Evolutionary conservation across 2,329 filamentous ascomycete genomes (phyloP).

Genomic region (Colletotrichum lupini): DNA sequence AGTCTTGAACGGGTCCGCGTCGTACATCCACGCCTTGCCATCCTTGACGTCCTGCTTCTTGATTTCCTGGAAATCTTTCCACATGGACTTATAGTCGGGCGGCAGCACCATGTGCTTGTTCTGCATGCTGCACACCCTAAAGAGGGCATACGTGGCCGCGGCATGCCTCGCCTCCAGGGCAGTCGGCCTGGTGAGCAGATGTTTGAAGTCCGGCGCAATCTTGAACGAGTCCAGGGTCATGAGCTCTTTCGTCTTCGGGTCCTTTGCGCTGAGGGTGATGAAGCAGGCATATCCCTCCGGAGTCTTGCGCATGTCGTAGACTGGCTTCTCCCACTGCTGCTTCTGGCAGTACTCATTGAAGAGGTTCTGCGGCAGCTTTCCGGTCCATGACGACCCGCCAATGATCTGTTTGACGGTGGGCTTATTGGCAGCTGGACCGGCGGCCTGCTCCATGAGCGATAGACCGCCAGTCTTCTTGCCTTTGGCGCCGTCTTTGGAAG

Average conservation of each 20-base stretch:
- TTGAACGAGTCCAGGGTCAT: constrained; percentile 84
- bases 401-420: constrained; percentile 83
- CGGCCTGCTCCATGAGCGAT: constrained; percentile 45
- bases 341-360: constrained; percentile 95
- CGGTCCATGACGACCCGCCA: constrained; percentile 95
- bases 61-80: constrained; percentile 89
- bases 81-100: constrained; percentile 87
- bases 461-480: constrained; percentile 52
- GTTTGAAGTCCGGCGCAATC: constrained; percentile 79
- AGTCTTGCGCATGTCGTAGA: constrained; percentile 85
- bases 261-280: constrained; percentile 80
- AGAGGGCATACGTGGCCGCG: constrained; percentile 90
- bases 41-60: constrained; percentile 85
- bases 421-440: constrained; percentile 52
- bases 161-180: constrained; percentile 93
- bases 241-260: constrained; percentile 85
- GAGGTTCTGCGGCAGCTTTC: constrained; percentile 93
- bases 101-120: constrained; percentile 96
- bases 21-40: constrained; percentile 88
- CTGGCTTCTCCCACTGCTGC: constrained; percentile 93
- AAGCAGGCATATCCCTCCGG: constrained; percentile 81
- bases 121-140: constrained; percentile 93
- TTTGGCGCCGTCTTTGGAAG: constrained; percentile 64
- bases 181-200: constrained; percentile 80
- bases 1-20: constrained; percentile 91